Percentiles rank a stretch among this genome's conserved stretches.
Evolutionary conservation across 805 yeast species (phyloP).

Genomic region (Brettanomyces sp.): DNA sequence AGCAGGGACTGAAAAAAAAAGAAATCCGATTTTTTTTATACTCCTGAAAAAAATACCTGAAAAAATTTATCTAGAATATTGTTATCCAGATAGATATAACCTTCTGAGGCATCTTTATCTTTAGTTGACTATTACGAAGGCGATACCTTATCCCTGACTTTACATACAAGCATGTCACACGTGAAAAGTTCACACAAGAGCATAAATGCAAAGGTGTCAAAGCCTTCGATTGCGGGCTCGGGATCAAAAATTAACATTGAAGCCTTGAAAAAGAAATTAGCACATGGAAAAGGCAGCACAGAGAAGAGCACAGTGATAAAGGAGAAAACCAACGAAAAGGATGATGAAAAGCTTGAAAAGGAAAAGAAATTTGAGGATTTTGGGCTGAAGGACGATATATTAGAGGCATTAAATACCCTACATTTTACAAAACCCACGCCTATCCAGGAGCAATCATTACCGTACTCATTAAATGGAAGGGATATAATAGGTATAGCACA

Average conservation of each 20-base stretch:
- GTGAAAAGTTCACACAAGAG: background rate
- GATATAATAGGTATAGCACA: slow-evolving; percentile 96
- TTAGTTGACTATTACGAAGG: too few relatives aligned
- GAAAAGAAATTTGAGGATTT: slow-evolving; percentile 38
- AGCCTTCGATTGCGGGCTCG: slow-evolving; percentile 5
- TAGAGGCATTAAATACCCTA: slow-evolving; percentile 69
- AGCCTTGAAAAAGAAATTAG: slow-evolving; percentile 22
- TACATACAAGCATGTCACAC: background rate
- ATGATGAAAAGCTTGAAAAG: slow-evolving; percentile 2
- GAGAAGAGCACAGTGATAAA: slow-evolving; percentile 21
- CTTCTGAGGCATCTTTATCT: too few relatives aligned
- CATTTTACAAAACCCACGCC: slow-evolving; percentile 84
- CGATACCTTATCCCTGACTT: too few relatives aligned
- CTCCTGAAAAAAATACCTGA: background rate
- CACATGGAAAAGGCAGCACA: slow-evolving; percentile 5
- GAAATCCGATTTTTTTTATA: background rate
- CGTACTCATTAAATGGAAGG: slow-evolving; percentile 81
- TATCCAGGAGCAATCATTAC: slow-evolving; percentile 85
- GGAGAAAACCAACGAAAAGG: slow-evolving; percentile 7
- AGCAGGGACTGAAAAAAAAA: background rate
- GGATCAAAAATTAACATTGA: slow-evolving; percentile 17
- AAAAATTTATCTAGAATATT: slow-evolving; percentile 1
- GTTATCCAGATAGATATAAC: background rate
- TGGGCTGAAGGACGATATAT: slow-evolving; percentile 64
- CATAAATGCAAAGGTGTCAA: slow-evolving; percentile 3